A percentile compares a stretch with the other conserved stretches of the same genome.
Conservation (phyloP, 2,329 filamentous ascomycete species). For the Rhinocladiella similis region DNA sequence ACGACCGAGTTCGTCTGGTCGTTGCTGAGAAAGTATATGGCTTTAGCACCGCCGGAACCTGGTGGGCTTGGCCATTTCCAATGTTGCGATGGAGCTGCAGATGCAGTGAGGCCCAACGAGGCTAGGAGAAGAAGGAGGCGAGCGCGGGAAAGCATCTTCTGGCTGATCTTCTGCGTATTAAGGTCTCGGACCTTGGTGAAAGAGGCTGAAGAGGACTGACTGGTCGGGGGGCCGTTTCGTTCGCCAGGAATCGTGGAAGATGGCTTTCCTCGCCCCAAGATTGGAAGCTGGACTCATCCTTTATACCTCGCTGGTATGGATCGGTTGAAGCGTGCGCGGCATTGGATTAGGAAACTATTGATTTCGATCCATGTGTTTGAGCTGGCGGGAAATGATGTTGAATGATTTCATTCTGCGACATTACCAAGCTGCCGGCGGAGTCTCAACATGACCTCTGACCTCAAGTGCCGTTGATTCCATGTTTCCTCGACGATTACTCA, state of each 20-base stretch:
- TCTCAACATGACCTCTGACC: neutral
- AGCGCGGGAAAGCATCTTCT: neutral
- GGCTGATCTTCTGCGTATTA: no score
- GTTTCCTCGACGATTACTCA: neutral
- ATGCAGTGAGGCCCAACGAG: neutral
- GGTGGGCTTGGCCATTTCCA: neutral
- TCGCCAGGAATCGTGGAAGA: no score
- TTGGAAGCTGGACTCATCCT: neutral
- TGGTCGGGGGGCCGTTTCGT: neutral
- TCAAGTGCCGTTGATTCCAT: no score
- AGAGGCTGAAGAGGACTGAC: neutral
- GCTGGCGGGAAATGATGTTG: neutral
- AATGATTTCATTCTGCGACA: no score
- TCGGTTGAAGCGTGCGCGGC: neutral
- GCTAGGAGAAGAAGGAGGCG: neutral
- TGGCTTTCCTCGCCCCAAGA: neutral
- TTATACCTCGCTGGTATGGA: neutral
- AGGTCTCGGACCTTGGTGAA: neutral
- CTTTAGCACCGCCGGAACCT: constrained; percentile 36
- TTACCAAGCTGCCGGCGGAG: neutral
- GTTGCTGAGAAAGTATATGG: constrained; percentile 60
- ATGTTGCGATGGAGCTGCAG: neutral
- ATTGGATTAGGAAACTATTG: neutral
- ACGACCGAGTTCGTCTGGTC: constrained; percentile 51
- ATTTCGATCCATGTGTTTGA: neutral